phyloP scores from a whole-genome alignment of 1,284 basidiomycete genomes.

The Trichosporon coremiiforme region DNA sequence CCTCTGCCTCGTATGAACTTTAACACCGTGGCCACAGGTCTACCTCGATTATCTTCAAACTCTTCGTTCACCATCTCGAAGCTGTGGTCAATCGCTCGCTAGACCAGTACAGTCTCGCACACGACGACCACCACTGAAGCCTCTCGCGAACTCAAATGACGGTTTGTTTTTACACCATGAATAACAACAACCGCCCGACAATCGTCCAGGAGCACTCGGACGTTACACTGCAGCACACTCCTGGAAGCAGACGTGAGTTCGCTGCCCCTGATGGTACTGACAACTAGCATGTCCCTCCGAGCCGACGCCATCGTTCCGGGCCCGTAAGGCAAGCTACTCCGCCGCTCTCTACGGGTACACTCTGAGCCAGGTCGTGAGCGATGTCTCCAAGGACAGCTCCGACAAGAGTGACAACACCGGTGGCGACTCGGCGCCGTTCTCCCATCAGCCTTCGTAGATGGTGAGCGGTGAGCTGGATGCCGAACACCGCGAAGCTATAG shows the following conservation, averaged over 20 bases:
- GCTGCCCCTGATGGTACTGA: not conserved
- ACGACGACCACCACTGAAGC: no score
- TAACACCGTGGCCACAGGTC: no score
- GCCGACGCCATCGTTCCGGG: not conserved
- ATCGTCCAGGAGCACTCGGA: conserved; percentile 3
- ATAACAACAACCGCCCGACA: not conserved
- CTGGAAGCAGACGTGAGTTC: not conserved
- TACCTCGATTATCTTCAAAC: no score
- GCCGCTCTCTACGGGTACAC: conserved; percentile 15
- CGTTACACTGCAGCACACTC: not conserved
- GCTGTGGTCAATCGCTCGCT: no score
- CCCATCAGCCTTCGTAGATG: not conserved
- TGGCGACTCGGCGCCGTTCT: not conserved
- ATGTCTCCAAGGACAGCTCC: not conserved
- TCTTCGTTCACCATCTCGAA: no score
- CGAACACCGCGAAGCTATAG: not conserved
- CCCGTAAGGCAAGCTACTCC: conserved; percentile 12
- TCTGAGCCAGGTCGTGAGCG: conserved; percentile 3
- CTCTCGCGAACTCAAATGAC: not conserved
- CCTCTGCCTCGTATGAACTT: no score
- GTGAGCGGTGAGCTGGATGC: no score
- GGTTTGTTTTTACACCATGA: not conserved
- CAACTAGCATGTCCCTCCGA: not conserved
- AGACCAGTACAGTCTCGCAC: no score
- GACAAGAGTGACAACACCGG: not conserved